Base-by-base conservation (phyloP, 345 rosid genomes). In the Mallotus nudiflorus region DNA sequence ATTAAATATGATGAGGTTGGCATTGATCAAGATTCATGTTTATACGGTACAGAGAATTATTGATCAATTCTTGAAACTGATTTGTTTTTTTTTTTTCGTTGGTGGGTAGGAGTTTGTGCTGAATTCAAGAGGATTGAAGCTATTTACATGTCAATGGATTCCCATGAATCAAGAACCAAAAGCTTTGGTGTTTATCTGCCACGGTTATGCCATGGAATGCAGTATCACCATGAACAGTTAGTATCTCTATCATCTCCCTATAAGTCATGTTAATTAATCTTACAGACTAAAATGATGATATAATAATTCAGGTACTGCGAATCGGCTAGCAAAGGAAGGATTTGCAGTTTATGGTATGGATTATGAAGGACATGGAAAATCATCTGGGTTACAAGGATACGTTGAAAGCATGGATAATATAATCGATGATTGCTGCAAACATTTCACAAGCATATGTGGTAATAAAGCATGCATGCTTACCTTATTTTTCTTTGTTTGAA, bases 161-260 rank as follows among this genome's bases (percentile, higher is more conserved):
- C 97, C 93, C 0, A 22, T 27, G 28, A 70, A 72, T 7, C 76
- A 79, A 76, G 88, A 86, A 77, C 82, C 91, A 15, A 88, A 85
- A 75, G 98, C 85, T 53, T 67, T 91, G 79, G 71, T 91, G 71
- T 93, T 88, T 78, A 58, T 93, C 50, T 91, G 93, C 81, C 97
- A 93, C 72, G 98, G 98, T 4, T 93, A 93, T 55, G 97, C 80
- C 71, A 93, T 93, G 98, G 98, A 93, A 52, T 86, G 96, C 79
- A 91, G 97, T 86, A 82, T 89, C 71, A 86, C 97, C 81, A 88
- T 91, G 98, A 76, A 82, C 77, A 85, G 97, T 93, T 24, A 75
- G 80, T 73, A 63, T 19, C 29, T n/a, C 6, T n/a, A 9, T n/a
- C 6, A n/a, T 31, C 10, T 2, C 8, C 3, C 16, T 20, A 9